A percentile compares a stretch with the other conserved stretches of the same genome.
phyloP scores from a whole-genome alignment of 106 monocot genomes.

The Posidonia australis region DNA sequence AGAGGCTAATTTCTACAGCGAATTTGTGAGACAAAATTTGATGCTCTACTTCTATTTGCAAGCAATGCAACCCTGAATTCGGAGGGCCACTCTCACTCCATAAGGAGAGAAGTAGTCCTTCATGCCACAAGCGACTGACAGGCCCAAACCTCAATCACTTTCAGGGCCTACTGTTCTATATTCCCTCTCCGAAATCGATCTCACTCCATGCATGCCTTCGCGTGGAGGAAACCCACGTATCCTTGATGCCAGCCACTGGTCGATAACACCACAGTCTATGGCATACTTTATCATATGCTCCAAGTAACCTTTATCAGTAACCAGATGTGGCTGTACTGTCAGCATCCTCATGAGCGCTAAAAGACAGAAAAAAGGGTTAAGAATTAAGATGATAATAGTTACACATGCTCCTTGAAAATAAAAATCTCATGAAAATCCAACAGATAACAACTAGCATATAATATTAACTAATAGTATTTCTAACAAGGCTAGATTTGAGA shows the following conservation, averaged over 20 bases:
- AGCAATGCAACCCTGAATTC: not conserved
- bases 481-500: no score
- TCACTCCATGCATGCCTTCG: constrained; percentile 24
- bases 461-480: no score
- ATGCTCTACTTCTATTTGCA: not conserved
- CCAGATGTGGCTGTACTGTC: constrained; percentile 56
- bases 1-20: not conserved
- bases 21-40: not conserved
- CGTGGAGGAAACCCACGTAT: constrained; percentile 45
- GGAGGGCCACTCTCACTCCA: not conserved
- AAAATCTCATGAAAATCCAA: no score
- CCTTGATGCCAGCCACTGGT: constrained; percentile 50
- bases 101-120: not conserved
- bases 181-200: constrained; percentile 56
- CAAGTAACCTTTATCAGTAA: constrained; percentile 57
- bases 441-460: no score
- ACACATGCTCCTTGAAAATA: no score
- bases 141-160: not conserved
- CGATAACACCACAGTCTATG: constrained; percentile 65
- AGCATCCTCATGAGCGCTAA: constrained; percentile 87
- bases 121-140: not conserved
- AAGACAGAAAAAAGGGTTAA: constrained; percentile 8
- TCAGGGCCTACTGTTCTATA: constrained; percentile 30
- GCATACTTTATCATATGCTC: constrained; percentile 65
- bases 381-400: no score